Conservation (phyloP, 2,329 filamentous ascomycete genomes). For the Aspergillus sp. region DNA sequence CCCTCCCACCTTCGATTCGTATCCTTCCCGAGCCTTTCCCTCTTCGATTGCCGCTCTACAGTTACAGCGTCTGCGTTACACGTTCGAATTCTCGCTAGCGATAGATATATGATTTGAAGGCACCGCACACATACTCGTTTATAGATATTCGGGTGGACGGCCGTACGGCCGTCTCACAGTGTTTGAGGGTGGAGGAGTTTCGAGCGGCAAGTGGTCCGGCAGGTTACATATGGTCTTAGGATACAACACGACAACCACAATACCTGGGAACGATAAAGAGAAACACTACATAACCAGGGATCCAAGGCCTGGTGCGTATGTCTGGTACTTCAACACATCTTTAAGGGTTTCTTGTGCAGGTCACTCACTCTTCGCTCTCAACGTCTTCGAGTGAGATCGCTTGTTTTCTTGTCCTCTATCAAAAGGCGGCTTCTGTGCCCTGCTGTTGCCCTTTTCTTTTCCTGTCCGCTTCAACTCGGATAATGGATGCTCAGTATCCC, state of each 20-base stretch:
- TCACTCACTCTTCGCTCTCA: constrained; percentile 7
- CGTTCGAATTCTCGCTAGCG: not conserved
- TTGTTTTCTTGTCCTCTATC: not conserved
- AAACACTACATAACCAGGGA: not conserved
- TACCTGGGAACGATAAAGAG: not conserved
- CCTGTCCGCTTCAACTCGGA: constrained; percentile 19
- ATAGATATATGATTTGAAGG: constrained; percentile 19
- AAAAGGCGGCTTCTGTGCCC: not conserved
- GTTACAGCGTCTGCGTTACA: not conserved
- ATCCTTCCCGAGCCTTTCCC: not conserved
- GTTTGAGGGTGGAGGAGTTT: constrained; percentile 35
- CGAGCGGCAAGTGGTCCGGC: constrained; percentile 23
- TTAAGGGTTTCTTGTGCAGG: not conserved
- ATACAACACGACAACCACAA: not conserved
- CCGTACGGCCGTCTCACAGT: constrained; percentile 42
- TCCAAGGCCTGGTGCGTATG: constrained; percentile 1
- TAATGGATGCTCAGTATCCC: constrained; percentile 67
- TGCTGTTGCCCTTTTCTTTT: not conserved
- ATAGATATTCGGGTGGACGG: constrained; percentile 38
- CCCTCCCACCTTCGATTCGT: not conserved
- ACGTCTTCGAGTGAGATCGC: constrained; percentile 5
- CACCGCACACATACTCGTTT: constrained; percentile 19
- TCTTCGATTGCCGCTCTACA: not conserved
- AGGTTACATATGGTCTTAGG: not conserved
- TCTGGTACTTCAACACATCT: not conserved